Evolutionary conservation across 768 basidiomycete species (phyloP), one percentile per base, ranked within the genome.

Genomic region (Rhodotorula kratochvilovae): DNA sequence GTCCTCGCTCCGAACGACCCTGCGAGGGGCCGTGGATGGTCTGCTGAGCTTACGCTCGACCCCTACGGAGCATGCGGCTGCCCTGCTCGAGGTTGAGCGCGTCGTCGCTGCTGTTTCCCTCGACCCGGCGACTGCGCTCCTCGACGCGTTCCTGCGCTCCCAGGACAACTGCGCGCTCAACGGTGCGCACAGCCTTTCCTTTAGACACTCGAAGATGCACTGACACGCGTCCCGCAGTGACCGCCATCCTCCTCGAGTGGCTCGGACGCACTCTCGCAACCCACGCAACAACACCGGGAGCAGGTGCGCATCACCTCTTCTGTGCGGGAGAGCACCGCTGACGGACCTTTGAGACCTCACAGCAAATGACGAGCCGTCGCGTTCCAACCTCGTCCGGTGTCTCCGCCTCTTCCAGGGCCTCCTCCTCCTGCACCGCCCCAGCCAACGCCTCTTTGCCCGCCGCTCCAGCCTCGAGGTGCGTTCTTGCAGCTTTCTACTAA

Each of bases 341-440:
- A 21, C 15, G 4, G 4, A 21, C 16, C 45, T 21, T 46, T n/a
- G n/a, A n/a, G 45, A 5, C 5, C 45, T 5, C 5, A 15, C 13
- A 2, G 15, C 25, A 23, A 25, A 19, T n/a, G 33, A 23, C 8
- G 46, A 17, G 12, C 46, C 33, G 27, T 3, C 25, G 21, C 31
- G 29, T 5, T 0, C 36, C 36, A 70, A 72, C 58, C 21, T 70
- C 16, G 43, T 36, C 2, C 57, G 66, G 2, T 60, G 39, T 0
- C 83, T 92, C 19, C 87, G 85, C 1, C 82, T 94, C 50, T 81
- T 92, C 12, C 92, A 94, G 79, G 92, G 92, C 12, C 83, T 90
- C 17, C 83, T 83, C 7, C 83, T 94, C 36, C 86, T 86, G 45
- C 92, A 94, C 77, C 76, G 81, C 6, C 74, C 84, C 1, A 90